Evolutionary conservation across 179 eudicot species (phyloP), one percentile per base, ranked within the genome.

Genomic region (Beta macrorhiza): DNA sequence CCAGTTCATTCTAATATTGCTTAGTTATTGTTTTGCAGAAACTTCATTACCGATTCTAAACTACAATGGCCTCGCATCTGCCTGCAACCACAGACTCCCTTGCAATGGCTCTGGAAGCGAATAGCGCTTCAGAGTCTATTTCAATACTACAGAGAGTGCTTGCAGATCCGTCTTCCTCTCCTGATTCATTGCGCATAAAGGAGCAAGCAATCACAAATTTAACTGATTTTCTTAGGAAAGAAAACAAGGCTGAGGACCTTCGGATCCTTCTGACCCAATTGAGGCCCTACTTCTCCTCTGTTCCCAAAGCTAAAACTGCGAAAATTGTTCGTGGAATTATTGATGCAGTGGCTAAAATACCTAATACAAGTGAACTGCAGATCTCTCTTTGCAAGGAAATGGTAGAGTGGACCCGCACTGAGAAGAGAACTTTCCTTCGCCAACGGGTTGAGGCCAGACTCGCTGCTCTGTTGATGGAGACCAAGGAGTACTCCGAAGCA

Each of bases 251-350:
- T 1, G 91, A 90, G 82, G 96, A 94, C 57, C 97, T 94, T 9
- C 85, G 94, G 32, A 87, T 83, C 74, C 98, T 94, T 67, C 88
- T 94, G 56, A 91, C 97, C 62, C 88, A 91, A 61, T 72, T 94
- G 82, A 89, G 96, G 79, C 92, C 97, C 22, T 94, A 85, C 88
- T 94, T 93, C 87, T 82, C 97, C 61, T 57, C 86, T 77, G 93
- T 94, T 74, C 98, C 98, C 13, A 94, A 94, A 84, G 98, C 98
- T 8, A 94, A 94, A 88, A 94, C 98, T 19, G 98, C 98, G 3
- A 94, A 94, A 88, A 91, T 94, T n/a, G 98, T 94, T n/a, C 91
- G 97, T 59, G 91, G 89, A 61, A 88, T 94, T 77, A 90, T 94
- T 8, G 98, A 94, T 83, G 87, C 94, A 4, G 93, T 94, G 70